Percentiles rank a stretch among this genome's conserved stretches.
Evolutionary conservation across 345 rosid species (phyloP).

Genomic region (Adansonia digitata): DNA sequence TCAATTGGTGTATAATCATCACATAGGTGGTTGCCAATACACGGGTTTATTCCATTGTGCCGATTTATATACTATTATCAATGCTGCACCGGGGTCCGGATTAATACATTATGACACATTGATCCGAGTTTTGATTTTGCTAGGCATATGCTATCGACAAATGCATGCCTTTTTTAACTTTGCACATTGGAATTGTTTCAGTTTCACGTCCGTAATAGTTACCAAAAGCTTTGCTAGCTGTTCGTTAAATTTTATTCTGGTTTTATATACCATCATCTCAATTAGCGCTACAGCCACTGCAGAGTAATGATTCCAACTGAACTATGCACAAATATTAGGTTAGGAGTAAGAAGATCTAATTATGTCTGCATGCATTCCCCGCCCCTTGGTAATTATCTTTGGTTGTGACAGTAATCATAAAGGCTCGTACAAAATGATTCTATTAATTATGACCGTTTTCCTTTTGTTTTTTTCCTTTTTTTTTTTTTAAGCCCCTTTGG

Average conservation of each 20-base stretch:
- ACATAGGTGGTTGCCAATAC: background rate
- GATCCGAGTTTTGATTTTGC: background rate
- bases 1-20: background rate
- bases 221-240: background rate
- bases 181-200: background rate
- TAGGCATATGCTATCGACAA: background rate
- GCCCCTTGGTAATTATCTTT: background rate
- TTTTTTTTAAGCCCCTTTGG: too few relatives aligned
- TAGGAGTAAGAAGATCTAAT: background rate
- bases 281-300: too few relatives aligned
- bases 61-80: too few relatives aligned
- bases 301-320: background rate
- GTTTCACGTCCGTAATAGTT: background rate
- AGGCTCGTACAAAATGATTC: background rate
- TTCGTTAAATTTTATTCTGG: background rate
- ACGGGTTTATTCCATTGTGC: background rate
- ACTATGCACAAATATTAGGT: background rate
- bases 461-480: background rate
- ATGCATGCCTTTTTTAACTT: background rate
- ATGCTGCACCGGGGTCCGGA: background rate
- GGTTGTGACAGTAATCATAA: background rate
- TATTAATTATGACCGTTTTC: background rate
- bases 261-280: background rate
- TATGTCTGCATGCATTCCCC: background rate
- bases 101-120: background rate